phyloP scores from a whole-genome alignment of 2,329 filamentous ascomycete species.

The Teratosphaeria destructans region DNA sequence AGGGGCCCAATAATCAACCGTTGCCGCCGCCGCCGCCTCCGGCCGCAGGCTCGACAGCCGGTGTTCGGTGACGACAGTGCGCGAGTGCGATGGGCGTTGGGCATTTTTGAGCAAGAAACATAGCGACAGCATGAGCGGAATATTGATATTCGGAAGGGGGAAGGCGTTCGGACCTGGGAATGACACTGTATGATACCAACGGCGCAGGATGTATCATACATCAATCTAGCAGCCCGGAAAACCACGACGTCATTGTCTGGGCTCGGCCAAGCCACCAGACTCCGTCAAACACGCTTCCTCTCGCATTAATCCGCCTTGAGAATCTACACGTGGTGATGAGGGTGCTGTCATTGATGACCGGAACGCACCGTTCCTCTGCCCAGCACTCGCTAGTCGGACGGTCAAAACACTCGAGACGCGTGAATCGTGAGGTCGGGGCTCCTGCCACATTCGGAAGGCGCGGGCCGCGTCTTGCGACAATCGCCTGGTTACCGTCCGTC shows the following conservation, averaged over 20 bases:
- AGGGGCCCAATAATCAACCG: conserved; percentile 3
- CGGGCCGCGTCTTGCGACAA: neutral
- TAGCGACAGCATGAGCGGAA: neutral
- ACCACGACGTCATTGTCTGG: neutral
- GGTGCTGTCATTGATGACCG: no score
- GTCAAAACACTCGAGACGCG: neutral
- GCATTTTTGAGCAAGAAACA: neutral
- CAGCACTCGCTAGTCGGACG: neutral
- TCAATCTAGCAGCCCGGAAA: neutral
- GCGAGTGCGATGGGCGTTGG: neutral
- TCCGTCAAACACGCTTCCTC: no score
- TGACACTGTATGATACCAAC: neutral
- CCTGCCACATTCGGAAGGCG: neutral
- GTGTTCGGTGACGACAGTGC: conserved; percentile 3
- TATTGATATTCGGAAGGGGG: neutral
- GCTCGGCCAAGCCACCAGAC: neutral
- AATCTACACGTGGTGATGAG: neutral
- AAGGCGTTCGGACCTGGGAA: neutral
- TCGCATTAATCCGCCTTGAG: no score
- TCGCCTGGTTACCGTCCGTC: neutral
- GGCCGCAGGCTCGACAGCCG: conserved; percentile 3
- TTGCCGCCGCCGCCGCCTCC: neutral
- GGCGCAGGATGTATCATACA: neutral
- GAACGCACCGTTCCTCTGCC: no score
- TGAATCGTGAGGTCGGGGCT: neutral